Evolutionary conservation across 2,329 filamentous ascomycete genomes (phyloP).

Genomic region (Xenosphaeropsis pyriputrescens): DNA sequence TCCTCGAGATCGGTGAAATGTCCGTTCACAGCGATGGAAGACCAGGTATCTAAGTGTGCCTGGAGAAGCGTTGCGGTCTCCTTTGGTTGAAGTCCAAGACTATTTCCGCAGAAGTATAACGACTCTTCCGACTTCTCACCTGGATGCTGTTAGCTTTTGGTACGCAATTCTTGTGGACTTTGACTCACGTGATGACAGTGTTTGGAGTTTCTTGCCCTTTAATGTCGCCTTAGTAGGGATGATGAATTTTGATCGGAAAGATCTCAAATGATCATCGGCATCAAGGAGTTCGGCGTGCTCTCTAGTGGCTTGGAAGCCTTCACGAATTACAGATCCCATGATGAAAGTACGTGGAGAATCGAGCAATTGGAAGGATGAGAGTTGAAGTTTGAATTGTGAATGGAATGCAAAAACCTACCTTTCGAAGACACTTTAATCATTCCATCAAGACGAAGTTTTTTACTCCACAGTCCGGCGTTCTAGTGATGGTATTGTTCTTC

Average conservation of each 20-base stretch:
- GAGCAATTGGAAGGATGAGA: too few species aligned
- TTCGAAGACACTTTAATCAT: too few species aligned
- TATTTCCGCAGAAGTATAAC: conserved; percentile 85
- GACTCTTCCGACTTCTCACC: conserved; percentile 23
- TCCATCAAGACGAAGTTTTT: too few species aligned
- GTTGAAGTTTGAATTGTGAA: too few species aligned
- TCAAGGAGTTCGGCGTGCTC: conserved; percentile 41
- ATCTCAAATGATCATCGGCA: conserved; percentile 39
- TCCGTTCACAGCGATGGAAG: conserved; percentile 68
- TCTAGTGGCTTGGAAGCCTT: too few species aligned
- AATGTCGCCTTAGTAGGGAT: conserved; percentile 64
- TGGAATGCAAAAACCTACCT: too few species aligned
- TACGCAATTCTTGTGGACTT: too few species aligned
- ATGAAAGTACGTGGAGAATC: too few species aligned
- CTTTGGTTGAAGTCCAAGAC: conserved; percentile 69
- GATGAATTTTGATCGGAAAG: conserved; percentile 56
- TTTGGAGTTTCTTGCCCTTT: conserved; percentile 39
- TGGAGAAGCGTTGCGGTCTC: conserved; percentile 49
- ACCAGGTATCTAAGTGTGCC: conserved; percentile 71
- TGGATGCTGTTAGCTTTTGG: conserved; percentile 3
- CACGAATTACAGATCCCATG: too few species aligned
- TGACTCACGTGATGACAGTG: too few species aligned
- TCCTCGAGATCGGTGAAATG: conserved; percentile 61
- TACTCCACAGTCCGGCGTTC: too few species aligned
- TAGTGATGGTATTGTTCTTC: too few species aligned